These are phyloP conservation scores for Penicillium oxalicum DNA, from an alignment of 2,329 filamentous ascomycete genomes.

Conservation along the genomic window DNA sequence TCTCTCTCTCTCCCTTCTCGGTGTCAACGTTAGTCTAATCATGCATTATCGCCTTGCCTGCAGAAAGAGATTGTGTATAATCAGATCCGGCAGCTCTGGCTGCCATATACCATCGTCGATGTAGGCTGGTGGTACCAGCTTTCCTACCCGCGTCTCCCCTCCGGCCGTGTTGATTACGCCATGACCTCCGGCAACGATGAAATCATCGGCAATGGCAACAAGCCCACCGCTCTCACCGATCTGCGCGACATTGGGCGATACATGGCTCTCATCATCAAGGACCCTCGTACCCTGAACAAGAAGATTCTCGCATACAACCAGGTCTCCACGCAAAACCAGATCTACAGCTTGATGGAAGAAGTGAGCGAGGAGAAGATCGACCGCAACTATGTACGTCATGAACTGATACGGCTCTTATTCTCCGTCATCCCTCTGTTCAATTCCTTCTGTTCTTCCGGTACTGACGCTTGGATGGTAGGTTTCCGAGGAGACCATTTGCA, in stretches of 20 bases:
- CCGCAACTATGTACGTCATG: conserved; percentile 33
- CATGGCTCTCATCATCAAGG: conserved; percentile 47
- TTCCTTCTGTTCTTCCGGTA: conserved; percentile 2
- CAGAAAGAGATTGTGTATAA: conserved; percentile 50
- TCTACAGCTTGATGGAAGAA: conserved; percentile 44
- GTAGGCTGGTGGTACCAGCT: conserved; percentile 56
- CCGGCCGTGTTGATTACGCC: conserved; percentile 43
- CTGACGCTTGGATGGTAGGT: conserved; percentile 16
- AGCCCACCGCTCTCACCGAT: conserved; percentile 43
- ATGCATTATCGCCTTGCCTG: neutral
- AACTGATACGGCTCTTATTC: neutral
- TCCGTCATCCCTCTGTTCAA: neutral
- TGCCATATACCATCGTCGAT: conserved; percentile 54
- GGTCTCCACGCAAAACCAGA: conserved; percentile 43
- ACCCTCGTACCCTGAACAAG: conserved; percentile 50
- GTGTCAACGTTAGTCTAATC: conserved; percentile 3
- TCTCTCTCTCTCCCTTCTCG: too few relatives aligned
- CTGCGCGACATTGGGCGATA: conserved; percentile 50
- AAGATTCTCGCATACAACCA: conserved; percentile 48
- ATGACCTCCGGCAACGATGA: conserved; percentile 31
- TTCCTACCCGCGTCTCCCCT: conserved; percentile 41
- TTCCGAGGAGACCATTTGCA: conserved; percentile 31
- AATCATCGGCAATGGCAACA: conserved; percentile 45
- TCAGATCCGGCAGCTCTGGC: conserved; percentile 42
- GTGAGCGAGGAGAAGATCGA: conserved; percentile 45